Conservation (phyloP, 2,329 filamentous ascomycete species). For the Neofusicoccum umdonicola region DNA sequence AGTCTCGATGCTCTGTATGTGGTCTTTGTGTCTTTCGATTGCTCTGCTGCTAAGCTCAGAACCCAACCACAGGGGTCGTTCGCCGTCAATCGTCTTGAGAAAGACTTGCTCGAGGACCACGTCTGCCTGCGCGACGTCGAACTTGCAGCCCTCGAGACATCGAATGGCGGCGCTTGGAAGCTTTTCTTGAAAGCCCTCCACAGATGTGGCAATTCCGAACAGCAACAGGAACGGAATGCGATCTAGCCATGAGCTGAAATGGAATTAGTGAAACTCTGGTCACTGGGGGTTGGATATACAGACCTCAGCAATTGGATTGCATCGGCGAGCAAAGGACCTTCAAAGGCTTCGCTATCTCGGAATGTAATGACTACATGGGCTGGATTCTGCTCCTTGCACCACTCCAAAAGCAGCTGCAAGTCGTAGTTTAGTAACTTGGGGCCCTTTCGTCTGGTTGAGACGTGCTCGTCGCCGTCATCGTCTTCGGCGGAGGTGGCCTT, state of each 20-base stretch:
- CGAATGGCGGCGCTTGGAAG: conserved; percentile 67
- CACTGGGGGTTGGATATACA: conserved; percentile 23
- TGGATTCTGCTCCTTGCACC: conserved; percentile 53
- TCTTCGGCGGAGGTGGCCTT: conserved; percentile 58
- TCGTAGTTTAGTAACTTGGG: conserved; percentile 75
- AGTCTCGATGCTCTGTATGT: conserved; percentile 71
- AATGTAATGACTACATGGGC: conserved; percentile 69
- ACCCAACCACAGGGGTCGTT: conserved; percentile 61
- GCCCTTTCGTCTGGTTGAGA: conserved; percentile 45
- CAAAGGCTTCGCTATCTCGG: conserved; percentile 81
- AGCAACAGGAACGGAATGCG: conserved; percentile 75
- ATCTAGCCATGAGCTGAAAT: conserved; percentile 62
- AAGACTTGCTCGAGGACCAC: conserved; percentile 73
- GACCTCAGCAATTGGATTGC: conserved; percentile 68
- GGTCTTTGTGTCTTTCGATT: conserved; percentile 71
- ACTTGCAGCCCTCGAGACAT: conserved; percentile 67
- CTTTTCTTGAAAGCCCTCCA: conserved; percentile 74
- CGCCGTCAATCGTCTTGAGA: conserved; percentile 60
- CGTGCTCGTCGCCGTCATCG: conserved; percentile 50
- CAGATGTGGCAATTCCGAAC: conserved; percentile 77
- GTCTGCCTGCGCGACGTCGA: conserved; percentile 72
- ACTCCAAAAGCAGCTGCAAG: conserved; percentile 66
- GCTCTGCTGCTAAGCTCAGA: conserved; percentile 61
- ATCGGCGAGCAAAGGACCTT: conserved; percentile 68
- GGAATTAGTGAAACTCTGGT: conserved; percentile 23